A percentile compares a stretch with the other conserved stretches of the same genome.
phyloP scores from a whole-genome alignment of 1,284 basidiomycete genomes.

The Microbotryum intermedium region DNA sequence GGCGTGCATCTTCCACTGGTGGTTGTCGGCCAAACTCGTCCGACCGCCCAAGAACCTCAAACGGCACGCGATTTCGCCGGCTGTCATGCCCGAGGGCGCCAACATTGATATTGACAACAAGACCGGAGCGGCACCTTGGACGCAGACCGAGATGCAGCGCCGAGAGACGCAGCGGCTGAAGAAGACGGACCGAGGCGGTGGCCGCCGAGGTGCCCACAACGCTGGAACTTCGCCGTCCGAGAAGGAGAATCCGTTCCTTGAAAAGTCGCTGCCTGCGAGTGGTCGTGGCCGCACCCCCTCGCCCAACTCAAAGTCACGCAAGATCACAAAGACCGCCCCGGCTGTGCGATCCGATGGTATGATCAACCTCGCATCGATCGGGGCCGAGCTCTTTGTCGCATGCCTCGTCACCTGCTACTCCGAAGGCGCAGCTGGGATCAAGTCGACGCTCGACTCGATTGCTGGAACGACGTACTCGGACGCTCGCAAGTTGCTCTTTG shows the following conservation, averaged over 20 bases:
- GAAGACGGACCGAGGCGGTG: constrained; percentile 42
- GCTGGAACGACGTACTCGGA: constrained; percentile 85
- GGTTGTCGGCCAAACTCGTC: constrained; percentile 69
- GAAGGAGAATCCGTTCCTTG: constrained; percentile 14
- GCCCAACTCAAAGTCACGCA: constrained; percentile 32
- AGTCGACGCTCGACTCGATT: constrained; percentile 87
- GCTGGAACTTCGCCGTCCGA: constrained; percentile 18
- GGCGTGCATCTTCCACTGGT: constrained; percentile 97
- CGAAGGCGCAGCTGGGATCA: constrained; percentile 85
- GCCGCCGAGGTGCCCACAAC: constrained; percentile 22
- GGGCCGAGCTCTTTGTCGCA: constrained; percentile 85
- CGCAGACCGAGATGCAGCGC: constrained; percentile 27
- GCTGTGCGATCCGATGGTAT: constrained; percentile 42
- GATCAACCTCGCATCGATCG: constrained; percentile 77
- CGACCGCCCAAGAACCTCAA: constrained; percentile 63
- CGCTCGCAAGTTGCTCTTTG: constrained; percentile 79
- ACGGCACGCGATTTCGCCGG: constrained; percentile 76
- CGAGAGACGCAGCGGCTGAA: constrained; percentile 20
- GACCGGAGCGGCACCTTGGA: constrained; percentile 88
- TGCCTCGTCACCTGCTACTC: constrained; percentile 97
- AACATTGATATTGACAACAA: constrained; percentile 80
- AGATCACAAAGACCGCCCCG: constrained; percentile 43
- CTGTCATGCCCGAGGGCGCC: constrained; percentile 89
- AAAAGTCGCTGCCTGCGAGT: neutral
- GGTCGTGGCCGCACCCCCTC: no score